These are phyloP conservation scores for Tephrocybe sp. DNA, from an alignment of 768 basidiomycete species.

Conservation along the genomic window DNA sequence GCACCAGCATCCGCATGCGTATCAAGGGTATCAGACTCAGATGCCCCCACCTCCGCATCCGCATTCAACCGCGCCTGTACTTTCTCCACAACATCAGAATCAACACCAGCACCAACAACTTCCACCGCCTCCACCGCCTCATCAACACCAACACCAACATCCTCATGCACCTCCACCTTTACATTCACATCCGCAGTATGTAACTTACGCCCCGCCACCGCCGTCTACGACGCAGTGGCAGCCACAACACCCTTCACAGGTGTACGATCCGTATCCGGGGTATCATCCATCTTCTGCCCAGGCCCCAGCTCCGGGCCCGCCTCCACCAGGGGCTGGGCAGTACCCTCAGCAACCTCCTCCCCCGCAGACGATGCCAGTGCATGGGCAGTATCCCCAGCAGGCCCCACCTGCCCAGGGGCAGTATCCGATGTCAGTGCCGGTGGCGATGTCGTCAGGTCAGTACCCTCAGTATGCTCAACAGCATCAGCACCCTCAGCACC, in stretches of 20 bases:
- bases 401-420: too few relatives aligned
- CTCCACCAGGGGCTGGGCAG: too few relatives aligned
- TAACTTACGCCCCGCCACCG: not conserved
- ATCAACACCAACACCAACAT: constrained; percentile 1
- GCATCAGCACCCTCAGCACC: constrained; percentile 1
- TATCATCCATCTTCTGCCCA: too few relatives aligned
- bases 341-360: too few relatives aligned
- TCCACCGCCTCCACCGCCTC: not conserved
- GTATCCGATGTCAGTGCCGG: too few relatives aligned
- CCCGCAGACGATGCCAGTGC: too few relatives aligned
- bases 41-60: too few relatives aligned
- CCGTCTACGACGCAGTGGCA: constrained; percentile 11
- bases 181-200: not conserved
- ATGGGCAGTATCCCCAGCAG: too few relatives aligned
- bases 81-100: not conserved
- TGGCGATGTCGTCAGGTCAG: too few relatives aligned
- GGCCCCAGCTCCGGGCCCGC: too few relatives aligned
- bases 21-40: constrained; percentile 17
- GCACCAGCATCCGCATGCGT: constrained; percentile 16
- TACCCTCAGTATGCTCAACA: too few relatives aligned
- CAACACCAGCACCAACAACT: not conserved
- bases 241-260: constrained; percentile 7
- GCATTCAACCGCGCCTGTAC: not conserved
- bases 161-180: constrained; percentile 4
- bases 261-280: constrained; percentile 17